Base-by-base conservation (phyloP, 176 grass and related monocot genomes). In the Luzula sylvatica region DNA sequence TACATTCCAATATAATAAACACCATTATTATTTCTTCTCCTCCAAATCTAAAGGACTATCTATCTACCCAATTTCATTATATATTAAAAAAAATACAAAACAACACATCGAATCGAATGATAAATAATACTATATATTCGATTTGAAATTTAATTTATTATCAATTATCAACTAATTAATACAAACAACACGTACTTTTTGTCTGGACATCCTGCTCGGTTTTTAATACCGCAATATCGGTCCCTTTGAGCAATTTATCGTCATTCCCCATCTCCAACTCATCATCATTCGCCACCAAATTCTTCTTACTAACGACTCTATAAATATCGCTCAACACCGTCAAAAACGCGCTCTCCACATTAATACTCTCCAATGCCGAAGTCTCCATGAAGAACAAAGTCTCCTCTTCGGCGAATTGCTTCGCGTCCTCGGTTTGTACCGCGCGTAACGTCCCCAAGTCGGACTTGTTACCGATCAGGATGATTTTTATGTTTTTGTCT, bases 401-500 rank as follows among this genome's bases (percentile, higher is more conserved):
- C 44, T 88, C 74, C 53, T 82, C 74, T 42, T 82, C 73, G 1
- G 84, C 74, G 53, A 88, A 88, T 57, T 78, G 78, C 32, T 58
- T 73, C 13, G 83, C 83, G 41, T 87, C 70, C 50, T 87, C 83
- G 5, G 69, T 82, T 45, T 56, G 58, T 19, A 87, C 69, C 0
- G 68, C 78, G n/a, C 74, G 56, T 56, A 78, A 50, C 11, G 77
- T 67, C 70, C 66, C 70, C 7, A 88, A 74, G 38, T 88, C 84
- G 5, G 65, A 78, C 51, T 82, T 88, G 78, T 88, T 88, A 25
- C 84, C 84, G 16, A 82, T 61, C 24, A 88, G 60, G 70, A 88
- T 88, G 68, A 88, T 88, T 8, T 78, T 70, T 29, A 82, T 82
- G 74, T 82, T 88, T 66, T 78, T 82, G 78, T 87, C 73, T 12